These are phyloP conservation scores for Elaeis oleifera DNA, from an alignment of 202 grass and related monocot genomes.

Conservation along the genomic window DNA sequence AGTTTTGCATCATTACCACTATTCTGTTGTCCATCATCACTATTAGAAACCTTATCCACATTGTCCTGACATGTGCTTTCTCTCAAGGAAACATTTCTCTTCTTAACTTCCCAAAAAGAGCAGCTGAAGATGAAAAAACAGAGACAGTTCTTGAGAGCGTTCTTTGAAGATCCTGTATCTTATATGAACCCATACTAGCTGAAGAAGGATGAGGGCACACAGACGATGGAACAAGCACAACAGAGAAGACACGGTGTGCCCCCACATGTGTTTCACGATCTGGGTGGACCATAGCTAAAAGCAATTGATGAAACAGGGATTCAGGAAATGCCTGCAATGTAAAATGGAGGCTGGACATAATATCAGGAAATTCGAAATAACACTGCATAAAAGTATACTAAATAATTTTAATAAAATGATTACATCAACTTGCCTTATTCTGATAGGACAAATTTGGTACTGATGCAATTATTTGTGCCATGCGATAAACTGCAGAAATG, in stretches of 20 bases:
- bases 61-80: constrained; percentile 35
- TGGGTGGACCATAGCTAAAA: constrained; percentile 82
- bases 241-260: constrained; percentile 77
- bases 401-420: constrained; percentile 8
- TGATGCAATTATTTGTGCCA: constrained; percentile 77
- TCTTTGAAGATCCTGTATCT: constrained; percentile 43
- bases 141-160: constrained; percentile 78
- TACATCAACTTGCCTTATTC: constrained; percentile 48
- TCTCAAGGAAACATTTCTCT: constrained; percentile 59
- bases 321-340: constrained; percentile 76
- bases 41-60: constrained; percentile 39
- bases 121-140: constrained; percentile 95
- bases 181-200: constrained; percentile 21
- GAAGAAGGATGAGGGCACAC: constrained; percentile 51
- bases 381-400: background rate
- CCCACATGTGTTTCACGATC: constrained; percentile 74
- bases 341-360: constrained; percentile 9
- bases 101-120: constrained; percentile 89
- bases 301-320: constrained; percentile 85
- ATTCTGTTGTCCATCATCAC: constrained; percentile 38
- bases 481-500: constrained; percentile 74
- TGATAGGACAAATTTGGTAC: constrained; percentile 72
- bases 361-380: background rate
- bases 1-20: constrained; percentile 40
- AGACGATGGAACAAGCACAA: constrained; percentile 94